phyloP scores from a whole-genome alignment of 257 asterid genomes.

The Solanum megistacrolobum region DNA sequence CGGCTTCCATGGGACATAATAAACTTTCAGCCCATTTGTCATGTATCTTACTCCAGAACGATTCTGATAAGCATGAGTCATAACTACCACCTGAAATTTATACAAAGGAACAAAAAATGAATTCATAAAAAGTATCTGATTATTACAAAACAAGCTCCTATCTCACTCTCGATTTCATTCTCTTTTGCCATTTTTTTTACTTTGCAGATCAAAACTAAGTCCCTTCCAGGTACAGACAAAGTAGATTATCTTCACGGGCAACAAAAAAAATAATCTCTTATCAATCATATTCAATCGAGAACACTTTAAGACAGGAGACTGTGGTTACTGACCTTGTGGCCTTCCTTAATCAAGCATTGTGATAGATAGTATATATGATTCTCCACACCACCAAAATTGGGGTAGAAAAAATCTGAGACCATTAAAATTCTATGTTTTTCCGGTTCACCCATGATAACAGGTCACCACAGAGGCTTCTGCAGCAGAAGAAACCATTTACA shows the following conservation, averaged over 20 bases:
- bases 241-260: background rate
- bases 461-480: background rate
- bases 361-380: conserved; percentile 90
- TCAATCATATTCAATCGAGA: background rate
- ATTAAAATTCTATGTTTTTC: conserved; percentile 59
- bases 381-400: conserved; percentile 95
- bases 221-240: background rate
- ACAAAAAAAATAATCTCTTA: background rate
- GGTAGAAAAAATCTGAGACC: conserved; percentile 92
- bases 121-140: background rate
- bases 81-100: conserved; percentile 61
- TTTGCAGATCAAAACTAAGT: background rate
- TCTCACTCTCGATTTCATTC: background rate
- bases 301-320: background rate
- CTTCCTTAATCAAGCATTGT: conserved; percentile 78
- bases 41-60: conserved; percentile 94
- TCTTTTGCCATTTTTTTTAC: background rate
- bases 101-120: background rate
- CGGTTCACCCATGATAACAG: conserved; percentile 29
- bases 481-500: background rate
- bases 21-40: conserved; percentile 88
- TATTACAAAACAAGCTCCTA: background rate
- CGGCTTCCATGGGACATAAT: conserved; percentile 90
- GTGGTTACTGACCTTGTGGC: conserved; percentile 59
- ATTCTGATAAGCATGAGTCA: conserved; percentile 88